Base-by-base conservation (phyloP, 345 rosid genomes). In the Salix udensis region DNA sequence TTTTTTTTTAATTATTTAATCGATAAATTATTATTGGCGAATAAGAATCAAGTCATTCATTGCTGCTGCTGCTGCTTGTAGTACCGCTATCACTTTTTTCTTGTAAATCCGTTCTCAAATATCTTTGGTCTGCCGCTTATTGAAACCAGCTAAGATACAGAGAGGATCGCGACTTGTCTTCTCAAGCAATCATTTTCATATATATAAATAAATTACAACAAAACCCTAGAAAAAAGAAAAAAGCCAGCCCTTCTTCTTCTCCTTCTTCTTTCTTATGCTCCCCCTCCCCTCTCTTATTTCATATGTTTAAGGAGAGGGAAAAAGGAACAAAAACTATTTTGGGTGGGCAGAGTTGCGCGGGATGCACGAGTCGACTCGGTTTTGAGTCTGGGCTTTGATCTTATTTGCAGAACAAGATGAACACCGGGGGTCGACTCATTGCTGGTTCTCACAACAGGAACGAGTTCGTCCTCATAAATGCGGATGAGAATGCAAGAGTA, bases 381-480 rank as follows among this genome's bases (percentile, higher is more conserved):
- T 39, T 21, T 69, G 72, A 71, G 68, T 40, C 76, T 68, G 65
- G 48, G 58, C 7, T 26, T 19, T 6, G 30, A 21, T 24, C 23
- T 61, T 24, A 52, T 75, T 66, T 75, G 0, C 1, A 58, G 26
- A 58, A 58, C 26, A 58, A n/a, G 1, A 94, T 94, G 97, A 88
- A 90, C 82, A 94, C 98, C 62, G 90, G 97, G 8, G 98, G 98
- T 65, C 86, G 97, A 39, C 97, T 94, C 77, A 73, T 94, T 85
- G 98, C 97, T 79, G 97, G 98, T 8, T 94, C 98, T 78, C 97
- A 94, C 78, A 92, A 94, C 79, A 83, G 98, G 81, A 94, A 94
- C 79, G 98, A 94, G 84, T 92, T 94, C 83, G 97, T 92, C 50
- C 89, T 92, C 52, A 92, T 94, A 61, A 94, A 92, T 87, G 97